Evolutionary conservation across 805 yeast species (phyloP), one percentile per base, ranked within the genome.

Genomic region (Metschnikowia reukaufii): DNA sequence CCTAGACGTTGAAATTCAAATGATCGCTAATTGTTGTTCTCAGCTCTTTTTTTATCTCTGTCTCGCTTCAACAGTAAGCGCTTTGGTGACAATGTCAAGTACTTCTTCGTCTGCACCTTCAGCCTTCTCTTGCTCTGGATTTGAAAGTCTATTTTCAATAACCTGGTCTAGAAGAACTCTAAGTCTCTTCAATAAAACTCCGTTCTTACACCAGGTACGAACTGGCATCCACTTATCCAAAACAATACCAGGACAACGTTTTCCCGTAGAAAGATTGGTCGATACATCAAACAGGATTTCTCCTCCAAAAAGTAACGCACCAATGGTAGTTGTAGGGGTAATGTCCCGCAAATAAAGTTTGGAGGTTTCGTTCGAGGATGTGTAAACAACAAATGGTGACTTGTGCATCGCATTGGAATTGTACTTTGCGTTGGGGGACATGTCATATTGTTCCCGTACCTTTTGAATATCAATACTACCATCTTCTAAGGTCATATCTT

Each of bases 161-260:
- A 86, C 80, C 16, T 74, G 69, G 59, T 90, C 96, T 27, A 92
- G 64, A 39, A 88, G 62, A 9, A 66, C 59, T 56, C 96, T 71
- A 46, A 92, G 66, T 48, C 84, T 81, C 48, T 87, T 86, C 25
- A 91, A 76, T 39, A 92, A 68, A 2, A 92, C 96, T 1, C 91
- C 98, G 58, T 91, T 88, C 54, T 94, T 87, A 53, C 96, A 86
- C 97, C 97, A 92, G 0, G 97, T 88, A 51, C 88, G 75, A 10
- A 92, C 76, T 0, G 97, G 95, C 29, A 88, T 66, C 97, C 98
- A 91, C n/a, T 77, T 76, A 55, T 88, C 96, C 45, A 92, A 68
- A 7, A 89, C 82, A 30, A 94, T 79, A 18, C 97, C 97, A 0
- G 96, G 95, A 0, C 90, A 78, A 4, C 82, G 75, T 34, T 70